Conservation (phyloP, 305 asterid species). For the Fraxinus dipetala region DNA sequence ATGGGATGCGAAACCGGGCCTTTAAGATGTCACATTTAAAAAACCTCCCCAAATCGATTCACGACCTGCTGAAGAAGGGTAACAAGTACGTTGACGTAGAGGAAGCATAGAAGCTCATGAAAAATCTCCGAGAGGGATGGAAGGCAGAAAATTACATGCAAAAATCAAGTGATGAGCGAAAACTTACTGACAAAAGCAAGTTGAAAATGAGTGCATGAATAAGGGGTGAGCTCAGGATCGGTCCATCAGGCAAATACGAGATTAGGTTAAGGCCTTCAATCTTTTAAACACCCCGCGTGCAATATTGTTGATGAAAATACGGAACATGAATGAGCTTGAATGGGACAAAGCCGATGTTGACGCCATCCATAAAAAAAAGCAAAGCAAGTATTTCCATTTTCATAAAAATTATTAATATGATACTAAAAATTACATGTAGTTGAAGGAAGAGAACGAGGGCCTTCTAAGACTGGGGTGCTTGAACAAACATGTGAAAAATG, state of each 20-base stretch:
- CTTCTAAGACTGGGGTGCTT: neutral
- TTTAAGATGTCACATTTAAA: neutral
- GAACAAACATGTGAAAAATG: no score
- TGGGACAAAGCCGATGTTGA: neutral
- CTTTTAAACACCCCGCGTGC: neutral
- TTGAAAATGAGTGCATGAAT: neutral
- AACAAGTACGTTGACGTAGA: neutral
- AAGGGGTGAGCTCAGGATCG: neutral
- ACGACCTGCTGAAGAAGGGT: neutral
- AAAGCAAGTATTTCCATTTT: neutral
- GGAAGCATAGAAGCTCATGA: neutral
- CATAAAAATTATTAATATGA: neutral
- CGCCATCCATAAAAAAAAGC: neutral
- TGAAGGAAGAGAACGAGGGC: neutral
- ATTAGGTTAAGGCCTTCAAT: neutral
- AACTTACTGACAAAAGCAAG: neutral
- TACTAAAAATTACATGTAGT: neutral
- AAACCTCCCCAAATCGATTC: neutral
- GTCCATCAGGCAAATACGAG: neutral
- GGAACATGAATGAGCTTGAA: neutral
- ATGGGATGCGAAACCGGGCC: neutral
- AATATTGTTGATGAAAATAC: no score
- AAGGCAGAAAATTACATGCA: neutral
- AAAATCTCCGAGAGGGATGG: neutral
- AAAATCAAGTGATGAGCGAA: neutral